Conservation (phyloP, 495 filamentous ascomycete genomes). For the Talaromyces thailandensis region DNA sequence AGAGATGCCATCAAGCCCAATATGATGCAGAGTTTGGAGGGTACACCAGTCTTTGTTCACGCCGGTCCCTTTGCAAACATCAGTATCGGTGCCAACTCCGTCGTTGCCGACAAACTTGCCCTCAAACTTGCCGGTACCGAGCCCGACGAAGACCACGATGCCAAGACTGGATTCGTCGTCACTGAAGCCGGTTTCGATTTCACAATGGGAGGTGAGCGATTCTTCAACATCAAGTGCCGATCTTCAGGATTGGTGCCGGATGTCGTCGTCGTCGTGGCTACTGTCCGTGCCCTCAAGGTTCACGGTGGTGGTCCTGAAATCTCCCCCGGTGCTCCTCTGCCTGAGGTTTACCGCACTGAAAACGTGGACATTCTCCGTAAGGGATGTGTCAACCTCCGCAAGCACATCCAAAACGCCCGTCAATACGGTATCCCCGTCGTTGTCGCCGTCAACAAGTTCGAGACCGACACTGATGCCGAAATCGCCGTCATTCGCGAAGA, state of each 20-base stretch:
- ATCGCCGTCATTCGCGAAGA: slow-evolving; percentile 83
- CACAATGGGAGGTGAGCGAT: slow-evolving; percentile 98
- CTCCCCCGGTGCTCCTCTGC: slow-evolving; percentile 69
- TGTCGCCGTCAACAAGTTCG: slow-evolving; percentile 94
- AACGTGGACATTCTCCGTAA: slow-evolving; percentile 82
- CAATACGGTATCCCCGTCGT: slow-evolving; percentile 91
- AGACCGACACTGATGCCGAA: slow-evolving; percentile 89
- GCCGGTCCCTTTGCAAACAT: slow-evolving; percentile 98
- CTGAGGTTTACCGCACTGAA: slow-evolving; percentile 83
- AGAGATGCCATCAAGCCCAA: slow-evolving; percentile 98
- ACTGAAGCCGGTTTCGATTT: slow-evolving; percentile 99
- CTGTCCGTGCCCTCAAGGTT: slow-evolving; percentile 90
- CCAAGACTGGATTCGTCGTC: slow-evolving; percentile 89
- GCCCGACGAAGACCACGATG: slow-evolving; percentile 76
- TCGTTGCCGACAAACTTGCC: slow-evolving; percentile 90
- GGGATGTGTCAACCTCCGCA: slow-evolving; percentile 88
- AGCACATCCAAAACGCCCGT: slow-evolving; percentile 84
- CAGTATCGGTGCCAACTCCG: slow-evolving; percentile 89
- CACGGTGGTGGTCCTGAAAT: slow-evolving; percentile 94
- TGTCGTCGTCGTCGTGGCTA: slow-evolving; percentile 89
- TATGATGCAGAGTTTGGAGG: slow-evolving; percentile 95
- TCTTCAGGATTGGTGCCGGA: slow-evolving; percentile 88
- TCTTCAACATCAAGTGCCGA: slow-evolving; percentile 99
- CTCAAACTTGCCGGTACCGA: slow-evolving; percentile 94
- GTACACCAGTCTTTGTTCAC: slow-evolving; percentile 94